phyloP scores from a whole-genome alignment of 177 flowering plant species.

The Vitis hybrid region DNA sequence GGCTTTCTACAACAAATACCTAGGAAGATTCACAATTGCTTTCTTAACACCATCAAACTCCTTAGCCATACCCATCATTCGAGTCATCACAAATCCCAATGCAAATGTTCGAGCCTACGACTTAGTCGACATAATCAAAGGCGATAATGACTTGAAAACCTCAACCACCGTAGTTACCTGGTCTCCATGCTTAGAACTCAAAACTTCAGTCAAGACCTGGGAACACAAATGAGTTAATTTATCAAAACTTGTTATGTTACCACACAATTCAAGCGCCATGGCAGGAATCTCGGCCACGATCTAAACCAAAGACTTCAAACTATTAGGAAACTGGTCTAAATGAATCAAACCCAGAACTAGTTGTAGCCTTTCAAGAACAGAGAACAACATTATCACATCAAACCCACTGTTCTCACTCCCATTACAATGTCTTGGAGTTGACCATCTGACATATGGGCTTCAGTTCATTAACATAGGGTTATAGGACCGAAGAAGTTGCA shows the following conservation, averaged over 20 bases:
- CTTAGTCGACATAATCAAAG: slow-evolving; percentile 51
- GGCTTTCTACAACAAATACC: slow-evolving; percentile 65
- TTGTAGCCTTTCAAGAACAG: slow-evolving; percentile 53
- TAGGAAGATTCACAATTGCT: slow-evolving; percentile 63
- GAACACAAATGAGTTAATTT: slow-evolving; percentile 48
- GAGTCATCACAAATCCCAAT: slow-evolving; percentile 50
- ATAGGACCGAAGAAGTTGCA: no score
- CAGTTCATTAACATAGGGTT: no score
- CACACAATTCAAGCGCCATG: slow-evolving; percentile 45
- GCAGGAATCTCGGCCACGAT: slow-evolving; percentile 62
- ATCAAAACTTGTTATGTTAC: slow-evolving; percentile 23
- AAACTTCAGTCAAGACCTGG: slow-evolving; percentile 44
- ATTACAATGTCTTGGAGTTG: not conserved
- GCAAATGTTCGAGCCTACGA: slow-evolving; percentile 60
- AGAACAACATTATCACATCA: slow-evolving; percentile 39
- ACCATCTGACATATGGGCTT: no score
- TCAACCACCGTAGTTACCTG: slow-evolving; percentile 49
- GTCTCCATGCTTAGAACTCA: slow-evolving; percentile 75
- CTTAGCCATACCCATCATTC: slow-evolving; percentile 39
- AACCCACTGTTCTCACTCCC: slow-evolving; percentile 24
- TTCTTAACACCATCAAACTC: slow-evolving; percentile 51
- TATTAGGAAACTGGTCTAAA: slow-evolving; percentile 74
- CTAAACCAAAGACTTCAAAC: slow-evolving; percentile 72
- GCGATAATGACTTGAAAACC: slow-evolving; percentile 61
- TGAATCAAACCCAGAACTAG: slow-evolving; percentile 54